Percentiles rank a stretch among this genome's conserved stretches.
These are phyloP conservation scores for Trichoderma cornu-damae DNA, from an alignment of 2,329 filamentous ascomycete genomes.

Conservation along the genomic window DNA sequence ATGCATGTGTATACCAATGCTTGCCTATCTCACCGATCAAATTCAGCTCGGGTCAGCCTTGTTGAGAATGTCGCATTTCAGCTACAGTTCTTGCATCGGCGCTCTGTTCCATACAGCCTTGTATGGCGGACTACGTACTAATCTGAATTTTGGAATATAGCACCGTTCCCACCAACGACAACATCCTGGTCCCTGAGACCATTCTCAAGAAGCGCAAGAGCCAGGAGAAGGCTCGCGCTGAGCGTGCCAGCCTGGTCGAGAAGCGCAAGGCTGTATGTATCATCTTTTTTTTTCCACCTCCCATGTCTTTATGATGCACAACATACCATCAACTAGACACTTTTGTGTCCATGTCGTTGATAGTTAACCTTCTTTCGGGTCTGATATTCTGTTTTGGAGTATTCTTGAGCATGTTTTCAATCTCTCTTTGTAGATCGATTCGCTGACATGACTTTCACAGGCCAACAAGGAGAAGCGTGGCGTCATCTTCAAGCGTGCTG, in stretches of 20 bases:
- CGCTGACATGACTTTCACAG: constrained; percentile 47
- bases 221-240: constrained; percentile 97
- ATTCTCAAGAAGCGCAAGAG: constrained; percentile 99
- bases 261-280: constrained; percentile 86
- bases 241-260: constrained; percentile 70
- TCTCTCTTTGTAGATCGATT: constrained; percentile 27
- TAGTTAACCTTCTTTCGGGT: constrained; percentile 99
- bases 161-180: constrained; percentile 87
- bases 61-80: constrained; percentile 85
- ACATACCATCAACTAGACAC: constrained; percentile 88
- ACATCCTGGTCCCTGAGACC: constrained; percentile 97
- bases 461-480: constrained; percentile 98
- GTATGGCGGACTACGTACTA: constrained; percentile 71
- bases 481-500: constrained; percentile 99
- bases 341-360: constrained; percentile 91
- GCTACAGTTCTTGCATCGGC: constrained; percentile 92
- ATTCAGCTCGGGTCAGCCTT: constrained; percentile 79
- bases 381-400: constrained; percentile 57
- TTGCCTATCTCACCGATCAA: constrained; percentile 66
- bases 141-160: constrained; percentile 60
- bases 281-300: constrained; percentile 27
- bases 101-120: constrained; percentile 57
- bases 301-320: constrained; percentile 72
- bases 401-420: constrained; percentile 22
- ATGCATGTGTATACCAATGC: constrained; percentile 5